Evolutionary conservation across 345 rosid species (phyloP), one percentile per base, ranked within the genome.

Genomic region (Gossypium stocksii): DNA sequence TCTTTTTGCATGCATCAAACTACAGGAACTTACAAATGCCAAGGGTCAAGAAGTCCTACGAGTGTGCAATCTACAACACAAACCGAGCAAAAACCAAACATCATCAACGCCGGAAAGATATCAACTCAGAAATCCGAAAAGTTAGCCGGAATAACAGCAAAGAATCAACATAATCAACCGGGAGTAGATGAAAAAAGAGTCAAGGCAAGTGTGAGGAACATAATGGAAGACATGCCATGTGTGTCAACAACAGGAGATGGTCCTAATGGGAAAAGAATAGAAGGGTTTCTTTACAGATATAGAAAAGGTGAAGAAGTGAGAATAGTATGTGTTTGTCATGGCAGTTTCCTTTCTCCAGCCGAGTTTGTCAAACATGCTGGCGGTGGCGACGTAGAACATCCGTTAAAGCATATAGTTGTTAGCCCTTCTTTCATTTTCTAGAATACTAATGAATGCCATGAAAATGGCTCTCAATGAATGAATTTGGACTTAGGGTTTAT

Each of bases 281-380:
- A 94, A 52, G 98, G 98, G 12, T 92, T 92, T 71, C 90, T 94
- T 45, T 92, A 84, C 82, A 85, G 87, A 71, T 92, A 89, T 63
- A 77, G 86, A 22, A 94, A 84, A 79, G 97, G 97, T 1, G 92
- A 88, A 67, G 94, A 87, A 43, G 93, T 92, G 76, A 85, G 86
- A 79, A 94, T 94, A 56, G 89, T 94, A 51, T 94, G 98, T 34
- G 88, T 92, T 20, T 94, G 98, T 81, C 97, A 92, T 75, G 97
- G 98, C 48, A 90, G 83, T 79, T 92, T 92, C 77, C 85, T 88
- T 34, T 83, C 98, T 9, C 94, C 97, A 0, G 92, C 94, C 0
- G 97, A 92, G 78, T 94, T 94, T 52, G 92, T 94, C 17, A 86
- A 87, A 75, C 98, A 94, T 69, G 97, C 94, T 2, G 97, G 98